These are phyloP conservation scores for Fusarium nisikadoi DNA, from an alignment of 2,329 filamentous ascomycete species.

Conservation along the genomic window DNA sequence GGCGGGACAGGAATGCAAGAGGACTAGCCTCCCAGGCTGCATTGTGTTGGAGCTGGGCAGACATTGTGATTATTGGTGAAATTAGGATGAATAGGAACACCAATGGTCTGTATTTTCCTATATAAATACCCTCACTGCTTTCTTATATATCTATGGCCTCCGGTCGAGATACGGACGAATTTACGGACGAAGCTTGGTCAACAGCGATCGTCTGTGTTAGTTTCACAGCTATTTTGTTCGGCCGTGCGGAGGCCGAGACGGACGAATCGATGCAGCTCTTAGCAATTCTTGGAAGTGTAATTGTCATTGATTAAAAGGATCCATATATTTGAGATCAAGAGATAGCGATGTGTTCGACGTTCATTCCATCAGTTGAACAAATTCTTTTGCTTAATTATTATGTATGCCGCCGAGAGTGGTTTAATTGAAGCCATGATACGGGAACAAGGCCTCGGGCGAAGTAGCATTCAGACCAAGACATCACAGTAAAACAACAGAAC, in stretches of 20 bases:
- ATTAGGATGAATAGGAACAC: neutral
- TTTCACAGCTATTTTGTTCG: neutral
- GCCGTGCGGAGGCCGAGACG: constrained; percentile 37
- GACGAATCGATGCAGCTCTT: constrained; percentile 15
- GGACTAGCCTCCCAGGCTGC: constrained; percentile 36
- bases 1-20: constrained; percentile 41
- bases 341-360: no score
- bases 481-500: no score
- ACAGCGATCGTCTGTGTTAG: neutral
- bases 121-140: neutral
- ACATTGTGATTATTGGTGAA: constrained; percentile 21
- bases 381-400: neutral
- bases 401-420: no score
- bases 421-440: neutral
- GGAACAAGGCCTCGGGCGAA: neutral
- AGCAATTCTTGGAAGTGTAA: neutral
- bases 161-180: constrained; percentile 31
- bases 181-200: neutral
- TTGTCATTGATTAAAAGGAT: neutral
- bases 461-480: neutral
- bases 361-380: accelerated
- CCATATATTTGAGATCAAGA: neutral
- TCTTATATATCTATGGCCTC: constrained; percentile 21
- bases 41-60: constrained; percentile 32
- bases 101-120: neutral